Conservation (phyloP, 1,139 yeast genomes). For the Pichia sp. region DNA sequence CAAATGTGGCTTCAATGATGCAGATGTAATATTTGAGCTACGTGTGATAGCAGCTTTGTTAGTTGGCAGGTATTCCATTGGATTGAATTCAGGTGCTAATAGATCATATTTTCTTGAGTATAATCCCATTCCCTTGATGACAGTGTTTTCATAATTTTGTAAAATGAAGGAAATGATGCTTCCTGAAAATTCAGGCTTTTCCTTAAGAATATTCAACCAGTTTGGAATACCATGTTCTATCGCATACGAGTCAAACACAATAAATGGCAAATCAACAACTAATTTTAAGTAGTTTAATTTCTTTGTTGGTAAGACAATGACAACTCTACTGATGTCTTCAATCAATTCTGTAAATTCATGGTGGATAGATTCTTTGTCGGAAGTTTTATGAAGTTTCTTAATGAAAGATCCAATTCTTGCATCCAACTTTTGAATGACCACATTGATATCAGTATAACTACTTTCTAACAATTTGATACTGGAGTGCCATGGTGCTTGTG, state of each 20-base stretch:
- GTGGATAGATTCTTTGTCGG: conserved; percentile 20
- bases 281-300: conserved; percentile 55
- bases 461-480: conserved; percentile 11
- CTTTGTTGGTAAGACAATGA: conserved; percentile 44
- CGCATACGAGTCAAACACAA: conserved; percentile 55
- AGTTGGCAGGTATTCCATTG: conserved; percentile 91
- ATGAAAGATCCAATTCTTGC: conserved; percentile 5
- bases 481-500: conserved; percentile 74
- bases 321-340: conserved; percentile 45
- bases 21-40: conserved; percentile 46
- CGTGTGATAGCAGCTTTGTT: conserved; percentile 60
- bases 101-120: conserved; percentile 62
- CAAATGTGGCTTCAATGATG: conserved; percentile 70
- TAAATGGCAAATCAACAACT: conserved; percentile 72
- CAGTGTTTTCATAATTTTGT: conserved; percentile 65
- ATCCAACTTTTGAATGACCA: conserved; percentile 7
- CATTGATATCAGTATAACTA: conserved; percentile 10
- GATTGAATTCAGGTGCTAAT: conserved; percentile 59
- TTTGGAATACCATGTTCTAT: conserved; percentile 69
- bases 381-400: background rate
- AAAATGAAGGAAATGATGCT: conserved; percentile 69
- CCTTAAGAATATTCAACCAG: conserved; percentile 83
- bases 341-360: conserved; percentile 40
- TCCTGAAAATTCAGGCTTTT: conserved; percentile 56
- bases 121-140: conserved; percentile 60